Conservation (phyloP, 1,284 basidiomycete species). For the Cutaneotrichosporon sp. region DNA sequence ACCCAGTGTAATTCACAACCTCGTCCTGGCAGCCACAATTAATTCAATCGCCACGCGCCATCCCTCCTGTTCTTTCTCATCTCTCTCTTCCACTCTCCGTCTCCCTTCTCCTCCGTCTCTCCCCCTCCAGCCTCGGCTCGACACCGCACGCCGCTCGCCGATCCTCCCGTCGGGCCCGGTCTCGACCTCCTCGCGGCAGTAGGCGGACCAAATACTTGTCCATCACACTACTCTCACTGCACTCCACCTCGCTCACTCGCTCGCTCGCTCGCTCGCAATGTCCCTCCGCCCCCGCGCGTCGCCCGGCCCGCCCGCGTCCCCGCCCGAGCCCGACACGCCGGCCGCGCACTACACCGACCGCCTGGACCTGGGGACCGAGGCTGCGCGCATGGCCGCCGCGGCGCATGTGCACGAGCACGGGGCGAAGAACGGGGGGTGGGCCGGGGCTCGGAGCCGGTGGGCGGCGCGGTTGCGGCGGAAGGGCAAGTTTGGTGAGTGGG, state of each 20-base stretch:
- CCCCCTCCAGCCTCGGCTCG: no score
- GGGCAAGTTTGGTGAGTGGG: constrained; percentile 17
- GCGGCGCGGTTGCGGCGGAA: constrained; percentile 8
- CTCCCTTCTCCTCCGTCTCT: not conserved
- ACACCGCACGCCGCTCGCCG: no score
- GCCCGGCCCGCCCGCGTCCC: not conserved
- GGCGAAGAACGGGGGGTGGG: not conserved
- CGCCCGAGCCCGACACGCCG: constrained; percentile 23
- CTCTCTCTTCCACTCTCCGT: not conserved
- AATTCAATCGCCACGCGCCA: not conserved
- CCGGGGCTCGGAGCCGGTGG: not conserved
- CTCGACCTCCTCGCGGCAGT: not conserved
- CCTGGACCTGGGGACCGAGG: constrained; percentile 4
- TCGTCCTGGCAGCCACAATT: not conserved
- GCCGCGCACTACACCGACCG: constrained; percentile 22
- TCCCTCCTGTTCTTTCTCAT: not conserved
- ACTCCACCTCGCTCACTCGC: not conserved
- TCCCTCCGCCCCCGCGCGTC: constrained; percentile 13
- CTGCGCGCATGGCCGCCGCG: constrained; percentile 6
- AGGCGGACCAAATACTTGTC: not conserved
- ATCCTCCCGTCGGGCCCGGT: no score
- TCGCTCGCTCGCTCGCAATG: no score
- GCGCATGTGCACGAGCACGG: constrained; percentile 6
- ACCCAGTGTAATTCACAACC: no score
- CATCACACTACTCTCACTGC: not conserved